Evolutionary conservation across 225 moss, liverwort and hornwort genomes (phyloP).

Genomic region (Pseudisothecium myosuroides): DNA sequence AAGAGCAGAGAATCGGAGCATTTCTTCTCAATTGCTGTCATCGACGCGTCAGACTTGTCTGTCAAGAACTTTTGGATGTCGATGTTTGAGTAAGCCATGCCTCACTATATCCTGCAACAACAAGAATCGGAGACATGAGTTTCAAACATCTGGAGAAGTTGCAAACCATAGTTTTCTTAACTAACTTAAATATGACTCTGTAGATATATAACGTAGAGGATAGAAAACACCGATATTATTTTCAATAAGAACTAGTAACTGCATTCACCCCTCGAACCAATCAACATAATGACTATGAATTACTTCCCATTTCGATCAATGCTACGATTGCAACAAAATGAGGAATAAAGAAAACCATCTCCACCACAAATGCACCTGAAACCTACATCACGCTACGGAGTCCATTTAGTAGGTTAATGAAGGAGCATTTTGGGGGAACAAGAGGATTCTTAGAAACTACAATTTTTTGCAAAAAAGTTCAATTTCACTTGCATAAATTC

Average conservation of each 20-base stretch:
- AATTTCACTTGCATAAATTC: too few relatives aligned
- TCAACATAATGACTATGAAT: neutral
- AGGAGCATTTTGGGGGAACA: too few relatives aligned
- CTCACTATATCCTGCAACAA: neutral
- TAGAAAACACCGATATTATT: too few relatives aligned
- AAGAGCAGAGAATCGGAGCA: neutral
- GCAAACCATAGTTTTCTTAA: neutral
- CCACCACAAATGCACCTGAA: neutral
- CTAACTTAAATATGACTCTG: neutral
- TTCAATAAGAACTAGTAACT: conserved; percentile 52
- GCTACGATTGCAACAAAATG: neutral
- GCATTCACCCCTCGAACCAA: neutral
- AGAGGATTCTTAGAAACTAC: too few relatives aligned
- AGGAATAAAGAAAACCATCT: neutral
- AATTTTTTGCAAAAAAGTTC: too few relatives aligned
- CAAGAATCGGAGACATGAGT: neutral
- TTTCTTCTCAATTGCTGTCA: neutral
- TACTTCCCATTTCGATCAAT: neutral
- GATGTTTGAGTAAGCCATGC: neutral
- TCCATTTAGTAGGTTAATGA: too few relatives aligned
- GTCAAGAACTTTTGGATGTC: neutral
- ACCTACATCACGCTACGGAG: too few relatives aligned
- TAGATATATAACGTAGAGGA: too few relatives aligned
- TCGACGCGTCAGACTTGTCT: neutral
- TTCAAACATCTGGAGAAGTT: neutral